Conservation (phyloP, 1,284 basidiomycete genomes). For the Leccinum pachyderme region DNA sequence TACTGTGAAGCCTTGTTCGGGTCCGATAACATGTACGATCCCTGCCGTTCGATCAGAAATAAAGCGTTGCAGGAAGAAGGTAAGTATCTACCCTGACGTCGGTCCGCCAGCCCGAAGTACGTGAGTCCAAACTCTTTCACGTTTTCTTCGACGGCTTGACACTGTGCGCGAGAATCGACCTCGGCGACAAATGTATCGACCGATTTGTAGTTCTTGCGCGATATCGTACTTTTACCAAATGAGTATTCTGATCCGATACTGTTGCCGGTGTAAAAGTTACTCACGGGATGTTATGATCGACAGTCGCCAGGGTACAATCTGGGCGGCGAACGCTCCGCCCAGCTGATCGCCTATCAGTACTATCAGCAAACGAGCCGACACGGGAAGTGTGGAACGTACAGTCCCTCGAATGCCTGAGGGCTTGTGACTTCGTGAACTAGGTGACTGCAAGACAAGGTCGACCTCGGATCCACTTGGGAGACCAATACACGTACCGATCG, state of each 20-base stretch:
- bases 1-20: slow-evolving; percentile 94
- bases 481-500: slow-evolving; percentile 61
- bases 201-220: slow-evolving; percentile 83
- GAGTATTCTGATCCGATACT: slow-evolving; percentile 9
- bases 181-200: slow-evolving; percentile 82
- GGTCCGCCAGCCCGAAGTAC: slow-evolving; percentile 92
- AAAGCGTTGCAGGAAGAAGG: not conserved
- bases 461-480: not conserved
- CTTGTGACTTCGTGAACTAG: slow-evolving; percentile 96
- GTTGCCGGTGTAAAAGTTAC: slow-evolving; percentile 34
- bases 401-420: slow-evolving; percentile 94
- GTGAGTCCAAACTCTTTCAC: slow-evolving; percentile 94
- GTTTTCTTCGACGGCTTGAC: slow-evolving; percentile 87
- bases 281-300: slow-evolving; percentile 96
- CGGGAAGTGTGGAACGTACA: slow-evolving; percentile 48
- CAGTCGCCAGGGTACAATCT: slow-evolving; percentile 93
- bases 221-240: slow-evolving; percentile 60
- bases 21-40: slow-evolving; percentile 95
- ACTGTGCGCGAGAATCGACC: slow-evolving; percentile 91
- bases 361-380: slow-evolving; percentile 12
- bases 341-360: slow-evolving; percentile 64
- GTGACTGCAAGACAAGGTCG: slow-evolving; percentile 55
- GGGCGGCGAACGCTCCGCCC: slow-evolving; percentile 82
- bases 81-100: slow-evolving; percentile 71
- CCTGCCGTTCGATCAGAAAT: slow-evolving; percentile 43